Conservation (phyloP, 2,329 filamentous ascomycete species). For the Aureobasidium mangrovei region DNA sequence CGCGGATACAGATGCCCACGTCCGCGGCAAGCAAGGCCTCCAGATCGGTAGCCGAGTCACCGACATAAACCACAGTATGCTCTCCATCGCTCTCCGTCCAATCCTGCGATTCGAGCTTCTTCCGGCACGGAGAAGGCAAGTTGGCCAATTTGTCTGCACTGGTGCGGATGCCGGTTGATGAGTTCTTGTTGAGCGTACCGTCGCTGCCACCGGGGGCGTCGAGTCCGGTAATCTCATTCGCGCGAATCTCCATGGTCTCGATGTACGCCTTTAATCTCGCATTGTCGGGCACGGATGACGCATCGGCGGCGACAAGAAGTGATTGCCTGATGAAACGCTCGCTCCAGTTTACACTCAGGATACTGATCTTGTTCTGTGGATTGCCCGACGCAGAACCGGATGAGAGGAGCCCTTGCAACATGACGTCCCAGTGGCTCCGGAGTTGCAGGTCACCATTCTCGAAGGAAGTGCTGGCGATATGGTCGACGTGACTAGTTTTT, state of each 20-base stretch:
- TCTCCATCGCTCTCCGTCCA: not conserved
- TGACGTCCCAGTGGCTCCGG: conserved; percentile 28
- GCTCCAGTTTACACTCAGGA: conserved; percentile 43
- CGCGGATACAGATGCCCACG: conserved; percentile 38
- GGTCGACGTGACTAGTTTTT: conserved; percentile 24
- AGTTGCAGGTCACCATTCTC: conserved; percentile 26
- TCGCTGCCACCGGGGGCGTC: conserved; percentile 20
- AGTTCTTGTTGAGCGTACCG: conserved; percentile 21
- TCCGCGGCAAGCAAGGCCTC: conserved; percentile 37
- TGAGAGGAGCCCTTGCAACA: conserved; percentile 23
- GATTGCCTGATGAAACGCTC: conserved; percentile 31
- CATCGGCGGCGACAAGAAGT: conserved; percentile 13
- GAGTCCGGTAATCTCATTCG: conserved; percentile 30
- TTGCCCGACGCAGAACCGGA: not conserved
- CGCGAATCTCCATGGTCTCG: conserved; percentile 20
- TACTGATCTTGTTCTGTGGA: conserved; percentile 19
- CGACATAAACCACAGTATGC: conserved; percentile 34
- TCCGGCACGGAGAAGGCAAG: conserved; percentile 17
- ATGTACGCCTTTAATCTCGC: conserved; percentile 3
- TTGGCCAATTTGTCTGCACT: conserved; percentile 33
- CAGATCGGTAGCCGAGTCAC: conserved; percentile 41
- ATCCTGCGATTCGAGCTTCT: not conserved
- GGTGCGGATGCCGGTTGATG: conserved; percentile 27
- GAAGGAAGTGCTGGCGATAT: conserved; percentile 24
- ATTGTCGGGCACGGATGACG: not conserved